A percentile compares a stretch with the other conserved stretches of the same genome.
Conservation (phyloP, 208 protist species). For the Leptomonas pyrrhocoris region DNA sequence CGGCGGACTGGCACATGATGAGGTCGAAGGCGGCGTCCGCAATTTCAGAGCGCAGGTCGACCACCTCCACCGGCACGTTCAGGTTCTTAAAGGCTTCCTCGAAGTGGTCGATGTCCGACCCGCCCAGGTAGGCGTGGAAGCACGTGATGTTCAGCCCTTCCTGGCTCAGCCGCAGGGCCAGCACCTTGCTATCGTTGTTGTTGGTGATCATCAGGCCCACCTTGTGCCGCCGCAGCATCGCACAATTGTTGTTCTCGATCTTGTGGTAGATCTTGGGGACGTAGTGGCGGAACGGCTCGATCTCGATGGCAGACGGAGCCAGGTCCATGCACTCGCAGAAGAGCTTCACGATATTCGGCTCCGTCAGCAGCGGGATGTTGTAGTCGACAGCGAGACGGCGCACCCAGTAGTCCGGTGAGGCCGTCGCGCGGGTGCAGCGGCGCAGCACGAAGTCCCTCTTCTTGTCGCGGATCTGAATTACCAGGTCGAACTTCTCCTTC, state of each 20-base stretch:
- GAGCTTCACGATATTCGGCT: slow-evolving; percentile 79
- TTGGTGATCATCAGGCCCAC: slow-evolving; percentile 91
- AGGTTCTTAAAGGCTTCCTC: slow-evolving; percentile 74
- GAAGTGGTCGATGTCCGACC: slow-evolving; percentile 78
- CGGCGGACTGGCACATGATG: slow-evolving; percentile 79
- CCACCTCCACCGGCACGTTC: slow-evolving; percentile 83
- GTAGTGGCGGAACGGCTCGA: slow-evolving; percentile 87
- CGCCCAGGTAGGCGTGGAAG: slow-evolving; percentile 91
- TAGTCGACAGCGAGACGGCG: slow-evolving; percentile 92
- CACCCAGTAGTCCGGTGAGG: slow-evolving; percentile 85
- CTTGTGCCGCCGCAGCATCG: slow-evolving; percentile 86
- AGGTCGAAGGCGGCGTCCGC: slow-evolving; percentile 85
- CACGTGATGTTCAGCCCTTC: slow-evolving; percentile 84
- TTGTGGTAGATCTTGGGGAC: slow-evolving; percentile 89
- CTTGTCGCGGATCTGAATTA: slow-evolving; percentile 90
- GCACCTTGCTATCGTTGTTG: slow-evolving; percentile 90
- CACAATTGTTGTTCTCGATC: slow-evolving; percentile 90
- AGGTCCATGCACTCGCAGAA: slow-evolving; percentile 78
- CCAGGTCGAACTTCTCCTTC: slow-evolving; percentile 83
- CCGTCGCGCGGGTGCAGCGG: slow-evolving; percentile 67
- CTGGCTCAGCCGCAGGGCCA: slow-evolving; percentile 78
- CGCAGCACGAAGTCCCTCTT: slow-evolving; percentile 81
- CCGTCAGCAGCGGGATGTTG: slow-evolving; percentile 88
- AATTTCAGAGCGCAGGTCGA: slow-evolving; percentile 90
- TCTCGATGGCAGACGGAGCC: slow-evolving; percentile 52